Percentiles rank a stretch among this genome's conserved stretches.
Conservation (phyloP, 495 filamentous ascomycete species). For the Aspergillus haitiensis region DNA sequence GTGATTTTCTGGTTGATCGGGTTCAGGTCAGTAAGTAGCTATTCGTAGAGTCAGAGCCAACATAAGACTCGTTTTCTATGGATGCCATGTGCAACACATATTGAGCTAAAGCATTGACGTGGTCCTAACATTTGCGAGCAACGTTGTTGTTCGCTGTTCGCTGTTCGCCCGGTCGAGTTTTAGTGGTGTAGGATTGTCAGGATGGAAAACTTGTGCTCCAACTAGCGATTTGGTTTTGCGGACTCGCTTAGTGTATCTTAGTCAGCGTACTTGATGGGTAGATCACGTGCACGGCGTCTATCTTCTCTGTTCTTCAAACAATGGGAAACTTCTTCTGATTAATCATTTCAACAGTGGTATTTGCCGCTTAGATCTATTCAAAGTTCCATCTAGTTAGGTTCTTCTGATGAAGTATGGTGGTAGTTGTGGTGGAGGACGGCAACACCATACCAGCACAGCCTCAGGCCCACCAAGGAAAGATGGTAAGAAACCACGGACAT, state of each 20-base stretch:
- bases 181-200: neutral
- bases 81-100: no score
- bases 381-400: no score
- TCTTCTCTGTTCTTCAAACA: neutral
- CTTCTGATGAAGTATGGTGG: no score
- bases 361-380: no score
- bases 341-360: no score
- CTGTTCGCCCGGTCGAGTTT: neutral
- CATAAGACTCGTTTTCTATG: neutral
- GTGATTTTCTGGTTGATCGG: neutral
- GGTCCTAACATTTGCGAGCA: neutral
- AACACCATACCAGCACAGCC: no score
- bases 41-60: neutral
- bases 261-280: neutral
- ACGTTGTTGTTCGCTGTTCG: neutral
- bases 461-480: no score
- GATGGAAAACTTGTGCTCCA: neutral
- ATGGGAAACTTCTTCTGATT: no score
- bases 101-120: neutral
- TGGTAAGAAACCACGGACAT: no score
- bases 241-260: neutral
- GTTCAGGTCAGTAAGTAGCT: neutral
- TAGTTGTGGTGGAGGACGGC: no score
- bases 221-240: neutral
- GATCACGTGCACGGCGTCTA: neutral